Percentiles rank a stretch among this genome's conserved stretches.
phyloP scores from a whole-genome alignment of 2,329 filamentous ascomycete genomes.

The Pleurostoma richardsiae region DNA sequence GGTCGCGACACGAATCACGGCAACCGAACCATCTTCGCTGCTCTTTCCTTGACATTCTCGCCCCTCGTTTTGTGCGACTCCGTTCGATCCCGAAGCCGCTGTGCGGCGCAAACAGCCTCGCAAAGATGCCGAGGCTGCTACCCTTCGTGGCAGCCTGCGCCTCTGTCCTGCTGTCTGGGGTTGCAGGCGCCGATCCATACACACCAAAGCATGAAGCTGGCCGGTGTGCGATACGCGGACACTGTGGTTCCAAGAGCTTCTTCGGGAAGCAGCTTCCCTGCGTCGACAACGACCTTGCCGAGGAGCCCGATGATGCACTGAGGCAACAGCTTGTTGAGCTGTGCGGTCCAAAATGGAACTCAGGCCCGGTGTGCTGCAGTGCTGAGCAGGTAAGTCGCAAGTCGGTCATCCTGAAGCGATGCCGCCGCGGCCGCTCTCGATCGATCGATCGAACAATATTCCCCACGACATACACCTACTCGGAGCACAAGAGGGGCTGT shows the following conservation, averaged over 20 bases:
- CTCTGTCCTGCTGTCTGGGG: conserved; percentile 24
- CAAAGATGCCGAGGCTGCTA: conserved; percentile 30
- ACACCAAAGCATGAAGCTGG: conserved; percentile 75
- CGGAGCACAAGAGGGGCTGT: too few relatives aligned
- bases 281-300: conserved; percentile 80
- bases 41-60: too few relatives aligned
- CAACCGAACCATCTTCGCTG: too few relatives aligned
- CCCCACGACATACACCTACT: too few relatives aligned
- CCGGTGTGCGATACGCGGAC: conserved; percentile 82
- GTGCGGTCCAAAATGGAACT: conserved; percentile 82
- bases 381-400: conserved; percentile 60
- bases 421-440: not conserved
- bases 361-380: conserved; percentile 80
- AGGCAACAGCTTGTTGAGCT: conserved; percentile 76
- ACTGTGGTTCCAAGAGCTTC: conserved; percentile 86
- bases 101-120: conserved; percentile 4
- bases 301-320: conserved; percentile 65
- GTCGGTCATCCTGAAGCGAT: not conserved
- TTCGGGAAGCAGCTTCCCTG: conserved; percentile 90
- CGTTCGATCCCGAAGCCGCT: conserved; percentile 3
- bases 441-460: too few relatives aligned
- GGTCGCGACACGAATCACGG: too few relatives aligned
- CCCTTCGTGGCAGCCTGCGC: conserved; percentile 23
- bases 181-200: conserved; percentile 17
- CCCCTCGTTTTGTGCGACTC: not conserved